Conservation (phyloP, 176 grass and related monocot species). For the Aegilops longissima region DNA sequence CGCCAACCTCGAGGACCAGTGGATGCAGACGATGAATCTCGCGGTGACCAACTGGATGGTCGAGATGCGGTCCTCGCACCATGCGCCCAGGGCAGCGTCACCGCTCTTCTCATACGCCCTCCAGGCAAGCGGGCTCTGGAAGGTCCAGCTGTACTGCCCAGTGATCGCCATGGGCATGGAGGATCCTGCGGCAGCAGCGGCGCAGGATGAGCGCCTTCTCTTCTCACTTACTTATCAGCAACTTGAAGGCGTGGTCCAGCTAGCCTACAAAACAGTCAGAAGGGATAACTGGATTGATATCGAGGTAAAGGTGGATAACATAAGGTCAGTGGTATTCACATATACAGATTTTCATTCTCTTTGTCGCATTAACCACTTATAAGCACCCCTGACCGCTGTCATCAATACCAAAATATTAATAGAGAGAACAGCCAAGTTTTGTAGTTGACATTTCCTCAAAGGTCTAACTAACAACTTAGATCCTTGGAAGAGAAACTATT, state of each 20-base stretch:
- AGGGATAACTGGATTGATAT: slow-evolving; percentile 79
- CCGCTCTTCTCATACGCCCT: slow-evolving; percentile 67
- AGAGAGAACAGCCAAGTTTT: not conserved
- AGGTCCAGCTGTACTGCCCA: slow-evolving; percentile 86
- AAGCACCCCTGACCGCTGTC: not conserved
- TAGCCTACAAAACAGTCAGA: slow-evolving; percentile 59
- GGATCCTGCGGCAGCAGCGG: slow-evolving; percentile 48
- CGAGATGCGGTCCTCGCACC: slow-evolving; percentile 51
- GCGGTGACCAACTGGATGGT: slow-evolving; percentile 80
- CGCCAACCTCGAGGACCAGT: slow-evolving; percentile 76
- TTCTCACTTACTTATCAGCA: slow-evolving; percentile 90
- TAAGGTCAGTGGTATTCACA: slow-evolving; percentile 62
- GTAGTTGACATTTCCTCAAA: not conserved
- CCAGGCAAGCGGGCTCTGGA: slow-evolving; percentile 77
- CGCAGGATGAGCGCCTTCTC: slow-evolving; percentile 72
- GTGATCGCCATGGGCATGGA: slow-evolving; percentile 74
- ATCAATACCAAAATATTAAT: not conserved
- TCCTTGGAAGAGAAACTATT: not conserved
- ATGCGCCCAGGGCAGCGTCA: slow-evolving; percentile 24
- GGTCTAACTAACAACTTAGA: slow-evolving; percentile 13
- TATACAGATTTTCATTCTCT: slow-evolving; percentile 23
- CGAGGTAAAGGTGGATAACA: slow-evolving; percentile 78
- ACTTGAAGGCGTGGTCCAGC: slow-evolving; percentile 84
- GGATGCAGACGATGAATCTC: slow-evolving; percentile 84
- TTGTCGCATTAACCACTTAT: not conserved